These are phyloP conservation scores for Russula griseocarnosa DNA, from an alignment of 768 basidiomycete genomes.

Conservation along the genomic window DNA sequence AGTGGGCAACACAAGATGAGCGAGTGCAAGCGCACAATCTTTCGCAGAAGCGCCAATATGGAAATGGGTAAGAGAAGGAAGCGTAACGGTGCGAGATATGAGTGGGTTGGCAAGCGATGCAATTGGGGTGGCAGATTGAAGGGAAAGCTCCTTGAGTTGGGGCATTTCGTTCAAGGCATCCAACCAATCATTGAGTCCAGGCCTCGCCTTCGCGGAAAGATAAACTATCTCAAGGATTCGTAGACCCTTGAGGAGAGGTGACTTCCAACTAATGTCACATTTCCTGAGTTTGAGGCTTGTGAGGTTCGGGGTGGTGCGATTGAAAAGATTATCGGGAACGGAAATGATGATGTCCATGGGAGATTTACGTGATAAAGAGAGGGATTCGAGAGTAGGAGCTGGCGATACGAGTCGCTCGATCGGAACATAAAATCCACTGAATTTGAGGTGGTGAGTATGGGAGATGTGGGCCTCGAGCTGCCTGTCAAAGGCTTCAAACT, in stretches of 20 bases:
- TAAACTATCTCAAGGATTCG: constrained; percentile 1
- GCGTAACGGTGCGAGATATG: background rate
- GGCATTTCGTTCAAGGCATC: constrained; percentile 14
- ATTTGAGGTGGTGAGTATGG: constrained; percentile 1
- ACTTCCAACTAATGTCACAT: constrained; percentile 5
- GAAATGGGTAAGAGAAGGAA: background rate
- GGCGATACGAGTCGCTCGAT: constrained; percentile 1
- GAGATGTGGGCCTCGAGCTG: constrained; percentile 7
- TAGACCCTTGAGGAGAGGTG: constrained; percentile 13
- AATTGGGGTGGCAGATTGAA: constrained; percentile 5
- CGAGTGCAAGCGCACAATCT: constrained; percentile 3
- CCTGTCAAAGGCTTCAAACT: background rate
- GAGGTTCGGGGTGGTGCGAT: background rate
- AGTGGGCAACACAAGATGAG: constrained; percentile 8
- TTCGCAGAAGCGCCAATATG: background rate
- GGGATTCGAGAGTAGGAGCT: background rate
- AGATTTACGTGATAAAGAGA: background rate
- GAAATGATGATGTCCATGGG: no score
- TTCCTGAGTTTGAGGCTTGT: background rate
- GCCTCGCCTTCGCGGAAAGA: background rate
- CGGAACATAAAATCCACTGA: background rate
- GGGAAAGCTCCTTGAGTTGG: background rate
- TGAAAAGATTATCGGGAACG: background rate
- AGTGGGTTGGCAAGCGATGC: background rate
- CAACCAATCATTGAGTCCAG: constrained; percentile 10